phyloP scores from a whole-genome alignment of 257 asterid genomes.

The Gentiana straminea region DNA sequence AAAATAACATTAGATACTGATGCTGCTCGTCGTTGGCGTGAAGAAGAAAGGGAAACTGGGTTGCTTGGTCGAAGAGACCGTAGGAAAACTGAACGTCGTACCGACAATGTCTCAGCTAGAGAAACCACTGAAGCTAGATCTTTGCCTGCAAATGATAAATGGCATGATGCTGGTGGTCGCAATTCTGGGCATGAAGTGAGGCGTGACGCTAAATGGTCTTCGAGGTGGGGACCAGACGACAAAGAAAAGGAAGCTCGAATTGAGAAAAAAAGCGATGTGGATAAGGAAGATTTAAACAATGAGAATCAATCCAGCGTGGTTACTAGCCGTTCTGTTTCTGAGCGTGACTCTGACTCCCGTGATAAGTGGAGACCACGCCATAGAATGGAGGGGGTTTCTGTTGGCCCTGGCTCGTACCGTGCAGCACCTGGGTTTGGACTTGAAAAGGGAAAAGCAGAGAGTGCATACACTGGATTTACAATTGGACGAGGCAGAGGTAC shows the following conservation, averaged over 20 bases:
- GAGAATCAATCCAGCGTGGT: slow-evolving; percentile 54
- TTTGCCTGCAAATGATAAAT: slow-evolving; percentile 55
- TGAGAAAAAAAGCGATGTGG: slow-evolving; percentile 59
- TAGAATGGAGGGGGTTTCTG: slow-evolving; percentile 74
- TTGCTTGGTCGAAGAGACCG: slow-evolving; percentile 93
- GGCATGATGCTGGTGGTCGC: slow-evolving; percentile 71
- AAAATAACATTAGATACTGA: slow-evolving; percentile 53
- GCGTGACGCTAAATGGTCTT: slow-evolving; percentile 93
- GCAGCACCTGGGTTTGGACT: slow-evolving; percentile 95
- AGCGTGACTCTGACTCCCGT: slow-evolving; percentile 84
- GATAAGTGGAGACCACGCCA: slow-evolving; percentile 99
- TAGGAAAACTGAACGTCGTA: slow-evolving; percentile 77
- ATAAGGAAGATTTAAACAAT: slow-evolving; percentile 60
- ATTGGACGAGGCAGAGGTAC: slow-evolving; percentile 86
- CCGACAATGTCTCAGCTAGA: slow-evolving; percentile 54
- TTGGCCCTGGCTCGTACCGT: slow-evolving; percentile 56
- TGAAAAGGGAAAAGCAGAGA: slow-evolving; percentile 73
- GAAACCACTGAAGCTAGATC: slow-evolving; percentile 60
- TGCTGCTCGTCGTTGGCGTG: slow-evolving; percentile 96
- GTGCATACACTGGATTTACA: slow-evolving; percentile 66
- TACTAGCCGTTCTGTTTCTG: slow-evolving; percentile 48
- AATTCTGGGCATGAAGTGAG: slow-evolving; percentile 59
- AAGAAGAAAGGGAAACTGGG: slow-evolving; percentile 99
- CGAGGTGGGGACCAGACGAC: slow-evolving; percentile 98
- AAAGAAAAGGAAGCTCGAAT: slow-evolving; percentile 76